These are phyloP conservation scores for Hortaea werneckii DNA, from an alignment of 2,329 filamentous ascomycete genomes.

Conservation along the genomic window DNA sequence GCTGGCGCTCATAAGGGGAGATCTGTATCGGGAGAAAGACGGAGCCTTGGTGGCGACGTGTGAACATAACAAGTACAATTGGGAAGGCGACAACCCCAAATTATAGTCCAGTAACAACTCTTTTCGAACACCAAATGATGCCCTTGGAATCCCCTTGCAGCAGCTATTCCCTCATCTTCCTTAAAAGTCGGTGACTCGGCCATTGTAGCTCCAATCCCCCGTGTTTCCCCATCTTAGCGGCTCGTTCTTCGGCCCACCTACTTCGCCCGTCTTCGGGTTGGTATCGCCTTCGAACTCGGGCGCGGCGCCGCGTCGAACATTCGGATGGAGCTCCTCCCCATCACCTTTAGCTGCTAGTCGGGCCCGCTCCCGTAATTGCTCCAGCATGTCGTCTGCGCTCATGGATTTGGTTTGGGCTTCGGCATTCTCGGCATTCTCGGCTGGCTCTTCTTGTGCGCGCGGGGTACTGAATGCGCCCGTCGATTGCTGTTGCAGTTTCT, in stretches of 20 bases:
- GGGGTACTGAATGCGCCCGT: constrained; percentile 69
- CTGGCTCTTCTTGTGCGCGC: constrained; percentile 19
- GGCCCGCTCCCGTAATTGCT: constrained; percentile 25
- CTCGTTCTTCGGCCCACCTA: constrained; percentile 95
- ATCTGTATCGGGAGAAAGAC: constrained; percentile 29
- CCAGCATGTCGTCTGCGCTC: constrained; percentile 16
- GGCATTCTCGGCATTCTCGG: constrained; percentile 18
- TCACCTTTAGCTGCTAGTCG: constrained; percentile 45
- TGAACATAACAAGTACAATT: constrained; percentile 23
- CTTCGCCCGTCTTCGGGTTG: constrained; percentile 90
- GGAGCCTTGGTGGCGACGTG: constrained; percentile 26
- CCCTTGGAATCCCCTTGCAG: too few species aligned
- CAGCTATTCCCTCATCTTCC: not conserved
- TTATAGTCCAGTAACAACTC: not conserved
- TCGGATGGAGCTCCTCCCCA: constrained; percentile 58
- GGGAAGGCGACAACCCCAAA: not conserved
- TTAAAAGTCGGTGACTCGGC: constrained; percentile 83
- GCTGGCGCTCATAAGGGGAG: constrained; percentile 30
- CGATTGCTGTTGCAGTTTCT: constrained; percentile 68
- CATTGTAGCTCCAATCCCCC: constrained; percentile 89
- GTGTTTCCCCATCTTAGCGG: constrained; percentile 72
- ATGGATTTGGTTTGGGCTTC: constrained; percentile 6
- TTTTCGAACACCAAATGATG: too few species aligned
- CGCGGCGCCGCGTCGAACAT: constrained; percentile 63
- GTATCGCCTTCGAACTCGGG: constrained; percentile 88